phyloP scores from a whole-genome alignment of 805 yeast genomes.

The Candida sonorensis region DNA sequence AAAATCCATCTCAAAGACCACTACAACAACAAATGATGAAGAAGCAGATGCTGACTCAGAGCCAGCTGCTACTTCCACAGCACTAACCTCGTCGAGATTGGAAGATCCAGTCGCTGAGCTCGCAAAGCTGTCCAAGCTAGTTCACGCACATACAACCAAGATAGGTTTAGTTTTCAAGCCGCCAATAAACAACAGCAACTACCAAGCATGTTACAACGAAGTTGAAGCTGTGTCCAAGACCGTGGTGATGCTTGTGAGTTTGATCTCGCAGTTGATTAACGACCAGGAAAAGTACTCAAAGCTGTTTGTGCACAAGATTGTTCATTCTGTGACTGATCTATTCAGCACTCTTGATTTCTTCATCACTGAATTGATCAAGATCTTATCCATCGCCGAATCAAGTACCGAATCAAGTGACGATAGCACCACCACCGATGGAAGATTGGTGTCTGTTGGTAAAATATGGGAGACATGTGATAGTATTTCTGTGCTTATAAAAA shows the following conservation, averaged over 20 bases:
- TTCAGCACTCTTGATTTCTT: slow-evolving; percentile 11
- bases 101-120: slow-evolving; percentile 49
- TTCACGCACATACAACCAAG: slow-evolving; percentile 74
- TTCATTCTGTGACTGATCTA: slow-evolving; percentile 14
- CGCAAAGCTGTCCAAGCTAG: slow-evolving; percentile 47
- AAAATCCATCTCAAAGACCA: neutral
- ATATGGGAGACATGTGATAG: slow-evolving; percentile 65
- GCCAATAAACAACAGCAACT: slow-evolving; percentile 35
- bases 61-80: neutral
- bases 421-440: no score
- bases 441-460: slow-evolving; percentile 57
- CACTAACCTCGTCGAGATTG: slow-evolving; percentile 23
- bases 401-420: no score
- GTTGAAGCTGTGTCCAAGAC: slow-evolving; percentile 39
- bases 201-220: slow-evolving; percentile 41
- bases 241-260: slow-evolving; percentile 37
- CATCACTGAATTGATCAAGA: slow-evolving; percentile 11
- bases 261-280: slow-evolving; percentile 34
- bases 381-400: no score
- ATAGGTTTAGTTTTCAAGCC: slow-evolving; percentile 66
- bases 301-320: slow-evolving; percentile 26
- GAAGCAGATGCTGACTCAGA: no score
- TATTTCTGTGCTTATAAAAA: slow-evolving; percentile 32
- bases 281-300: slow-evolving; percentile 28
- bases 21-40: no score